A percentile compares a stretch with the other conserved stretches of the same genome.
Evolutionary conservation across 768 basidiomycete species (phyloP).

Genomic region (Leccinum uliginosum): DNA sequence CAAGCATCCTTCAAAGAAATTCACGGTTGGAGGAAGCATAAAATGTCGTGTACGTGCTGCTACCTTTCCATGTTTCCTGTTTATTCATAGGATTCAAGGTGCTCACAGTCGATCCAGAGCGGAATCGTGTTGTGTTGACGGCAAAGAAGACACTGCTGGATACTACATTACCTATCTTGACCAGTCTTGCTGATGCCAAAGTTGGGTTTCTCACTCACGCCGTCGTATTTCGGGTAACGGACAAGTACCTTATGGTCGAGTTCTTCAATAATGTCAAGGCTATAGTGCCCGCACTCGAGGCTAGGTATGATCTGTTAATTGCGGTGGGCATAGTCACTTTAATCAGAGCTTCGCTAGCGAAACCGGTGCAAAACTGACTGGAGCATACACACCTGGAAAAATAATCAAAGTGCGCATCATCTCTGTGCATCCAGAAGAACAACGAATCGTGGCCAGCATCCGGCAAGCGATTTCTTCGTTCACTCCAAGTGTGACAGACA

Average conservation of each 20-base stretch:
- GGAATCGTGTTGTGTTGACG: slow-evolving; percentile 79
- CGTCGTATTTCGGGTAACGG: slow-evolving; percentile 77
- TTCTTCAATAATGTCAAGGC: slow-evolving; percentile 89
- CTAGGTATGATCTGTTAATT: slow-evolving; percentile 50
- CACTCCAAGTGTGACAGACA: slow-evolving; percentile 49
- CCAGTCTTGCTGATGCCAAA: slow-evolving; percentile 60
- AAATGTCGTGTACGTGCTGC: slow-evolving; percentile 70
- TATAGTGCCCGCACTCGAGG: slow-evolving; percentile 73
- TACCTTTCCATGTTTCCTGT: background rate
- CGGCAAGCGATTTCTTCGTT: slow-evolving; percentile 65
- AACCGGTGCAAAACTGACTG: slow-evolving; percentile 50
- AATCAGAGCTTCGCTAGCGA: slow-evolving; percentile 48
- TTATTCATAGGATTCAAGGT: slow-evolving; percentile 45
- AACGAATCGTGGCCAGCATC: slow-evolving; percentile 78
- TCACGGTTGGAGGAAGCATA: slow-evolving; percentile 76
- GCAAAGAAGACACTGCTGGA: slow-evolving; percentile 89
- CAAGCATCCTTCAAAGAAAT: slow-evolving; percentile 89
- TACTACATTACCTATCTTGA: slow-evolving; percentile 67
- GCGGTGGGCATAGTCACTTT: background rate
- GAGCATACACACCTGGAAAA: slow-evolving; percentile 74
- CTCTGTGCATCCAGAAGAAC: slow-evolving; percentile 50
- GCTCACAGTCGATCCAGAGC: slow-evolving; percentile 74
- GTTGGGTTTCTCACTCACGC: slow-evolving; percentile 74
- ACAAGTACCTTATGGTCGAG: slow-evolving; percentile 79
- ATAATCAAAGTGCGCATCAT: slow-evolving; percentile 82